phyloP scores from a whole-genome alignment of 2,329 filamentous ascomycete genomes.

The Lecanosticta acicola region DNA sequence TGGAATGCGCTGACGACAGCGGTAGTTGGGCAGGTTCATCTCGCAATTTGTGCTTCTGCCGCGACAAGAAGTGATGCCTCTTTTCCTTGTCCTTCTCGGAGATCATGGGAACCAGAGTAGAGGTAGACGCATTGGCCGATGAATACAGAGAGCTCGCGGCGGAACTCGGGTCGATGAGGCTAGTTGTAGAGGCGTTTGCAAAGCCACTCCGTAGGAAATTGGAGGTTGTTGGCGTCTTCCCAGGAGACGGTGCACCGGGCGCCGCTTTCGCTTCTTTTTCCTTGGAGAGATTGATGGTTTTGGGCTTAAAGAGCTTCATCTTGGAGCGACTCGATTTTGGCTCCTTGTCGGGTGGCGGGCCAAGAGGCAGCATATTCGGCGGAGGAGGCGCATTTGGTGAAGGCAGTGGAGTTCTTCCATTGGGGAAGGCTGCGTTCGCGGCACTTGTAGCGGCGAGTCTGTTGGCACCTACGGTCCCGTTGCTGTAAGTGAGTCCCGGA shows the following conservation, averaged over 20 bases:
- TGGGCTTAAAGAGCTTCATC: constrained; percentile 74
- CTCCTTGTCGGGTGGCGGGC: constrained; percentile 47
- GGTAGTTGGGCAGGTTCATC: constrained; percentile 62
- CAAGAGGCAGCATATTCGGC: constrained; percentile 11
- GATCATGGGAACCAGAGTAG: constrained; percentile 62
- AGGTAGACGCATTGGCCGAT: constrained; percentile 68
- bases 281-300: constrained; percentile 67
- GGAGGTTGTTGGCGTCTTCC: constrained; percentile 37
- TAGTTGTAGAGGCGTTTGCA: constrained; percentile 65
- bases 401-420: constrained; percentile 47
- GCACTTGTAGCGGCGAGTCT: constrained; percentile 64
- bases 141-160: constrained; percentile 61
- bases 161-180: constrained; percentile 56
- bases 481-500: constrained; percentile 45
- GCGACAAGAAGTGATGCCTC: constrained; percentile 71
- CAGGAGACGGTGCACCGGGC: constrained; percentile 64
- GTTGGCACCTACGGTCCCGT: constrained; percentile 56
- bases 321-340: constrained; percentile 65
- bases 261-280: constrained; percentile 58
- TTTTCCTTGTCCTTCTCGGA: constrained; percentile 65
- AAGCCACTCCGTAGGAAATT: constrained; percentile 60
- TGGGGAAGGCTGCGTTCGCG: constrained; percentile 66
- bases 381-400: constrained; percentile 34
- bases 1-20: constrained; percentile 69
- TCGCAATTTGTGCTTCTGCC: constrained; percentile 71